Evolutionary conservation across 2,329 filamentous ascomycete genomes (phyloP), one percentile per base, ranked within the genome.

Genomic region (Exophiala aquamarina): DNA sequence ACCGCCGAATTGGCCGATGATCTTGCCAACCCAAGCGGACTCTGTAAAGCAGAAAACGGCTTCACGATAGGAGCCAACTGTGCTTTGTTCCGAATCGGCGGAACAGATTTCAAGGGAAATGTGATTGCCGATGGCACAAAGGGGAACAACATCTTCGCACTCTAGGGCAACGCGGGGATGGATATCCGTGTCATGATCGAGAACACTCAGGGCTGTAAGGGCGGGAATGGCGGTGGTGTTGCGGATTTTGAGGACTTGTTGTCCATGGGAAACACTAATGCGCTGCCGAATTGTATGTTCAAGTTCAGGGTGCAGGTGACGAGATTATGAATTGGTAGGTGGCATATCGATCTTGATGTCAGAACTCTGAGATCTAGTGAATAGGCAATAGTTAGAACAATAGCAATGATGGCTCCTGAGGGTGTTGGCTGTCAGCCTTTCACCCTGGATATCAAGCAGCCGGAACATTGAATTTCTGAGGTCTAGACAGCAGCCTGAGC

Each of bases 101-200:
- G 46, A 26, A 44, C 36, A 17, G 18, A 40, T 32, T 17, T 28
- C 31, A 17, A 20, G n/a, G 44, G 44, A 20, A 29, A 38, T 15
- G 44, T 47, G 15, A 47, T 47, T 21, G 44, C 41, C 15, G 29
- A 17, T 15, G 33, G 39, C 7, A 17, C n/a, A 15, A 39, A 38
- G 40, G 44, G 44, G 4, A 47, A 47, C 32, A 37, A 47, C 29
- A 47, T 47, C 38, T 47, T 47, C 23, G 44, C 44, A 9, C 32
- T 47, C 20, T 37, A 42, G 31, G 44, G 41, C 17, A 26, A 36
- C 14, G 44, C 23, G 11, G 23, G 44, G 18, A n/a, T 47, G 31
- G 44, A 37, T 21, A 47, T 47, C n/a, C n/a, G n/a, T 11, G 38
- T 4, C 20, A 35, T 41, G 29, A 31, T 47, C 23, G 23, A 13